Percentiles rank a stretch among this genome's conserved stretches.
Conservation (phyloP, 1,284 basidiomycete species). For the Agaricales sp. region DNA sequence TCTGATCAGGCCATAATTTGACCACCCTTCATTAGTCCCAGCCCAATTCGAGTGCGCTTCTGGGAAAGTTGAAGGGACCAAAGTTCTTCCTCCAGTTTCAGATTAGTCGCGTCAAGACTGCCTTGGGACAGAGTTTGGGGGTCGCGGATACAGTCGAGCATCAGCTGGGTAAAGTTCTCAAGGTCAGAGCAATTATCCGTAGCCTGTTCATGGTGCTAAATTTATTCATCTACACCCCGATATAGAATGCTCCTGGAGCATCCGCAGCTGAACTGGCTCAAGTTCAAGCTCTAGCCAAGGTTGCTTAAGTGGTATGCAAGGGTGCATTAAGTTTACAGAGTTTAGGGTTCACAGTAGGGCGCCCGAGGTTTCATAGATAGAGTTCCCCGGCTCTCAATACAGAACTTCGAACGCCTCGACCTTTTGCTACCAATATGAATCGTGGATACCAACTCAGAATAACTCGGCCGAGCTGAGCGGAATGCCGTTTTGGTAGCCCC, state of each 20-base stretch:
- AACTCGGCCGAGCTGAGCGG: too few species aligned
- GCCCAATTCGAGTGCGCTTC: slow-evolving; percentile 7
- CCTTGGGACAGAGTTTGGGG: slow-evolving; percentile 13
- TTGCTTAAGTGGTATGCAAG: not conserved
- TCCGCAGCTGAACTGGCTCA: not conserved
- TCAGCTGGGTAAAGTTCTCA: slow-evolving; percentile 18
- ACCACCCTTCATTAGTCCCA: slow-evolving; percentile 16
- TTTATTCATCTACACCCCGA: not conserved
- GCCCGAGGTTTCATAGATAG: too few species aligned
- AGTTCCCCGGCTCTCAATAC: too few species aligned
- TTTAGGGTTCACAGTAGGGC: too few species aligned
- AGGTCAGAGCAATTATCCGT: slow-evolving; percentile 10
- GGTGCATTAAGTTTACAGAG: too few species aligned
- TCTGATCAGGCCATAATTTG: not conserved
- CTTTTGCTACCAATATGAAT: too few species aligned
- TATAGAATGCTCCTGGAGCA: not conserved
- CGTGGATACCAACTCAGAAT: too few species aligned
- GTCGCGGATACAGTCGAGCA: slow-evolving; percentile 19
- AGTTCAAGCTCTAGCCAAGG: not conserved
- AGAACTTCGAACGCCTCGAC: too few species aligned
- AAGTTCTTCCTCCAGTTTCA: slow-evolving; percentile 23
- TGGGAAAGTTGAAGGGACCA: slow-evolving; percentile 17
- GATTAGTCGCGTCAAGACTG: slow-evolving; percentile 18
- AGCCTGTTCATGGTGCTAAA: too few species aligned
- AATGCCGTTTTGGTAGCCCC: too few species aligned